Percentiles rank a stretch among this genome's conserved stretches.
These are phyloP conservation scores for Cucurbita moschata DNA, from an alignment of 306 rosid genomes.

Conservation along the genomic window DNA sequence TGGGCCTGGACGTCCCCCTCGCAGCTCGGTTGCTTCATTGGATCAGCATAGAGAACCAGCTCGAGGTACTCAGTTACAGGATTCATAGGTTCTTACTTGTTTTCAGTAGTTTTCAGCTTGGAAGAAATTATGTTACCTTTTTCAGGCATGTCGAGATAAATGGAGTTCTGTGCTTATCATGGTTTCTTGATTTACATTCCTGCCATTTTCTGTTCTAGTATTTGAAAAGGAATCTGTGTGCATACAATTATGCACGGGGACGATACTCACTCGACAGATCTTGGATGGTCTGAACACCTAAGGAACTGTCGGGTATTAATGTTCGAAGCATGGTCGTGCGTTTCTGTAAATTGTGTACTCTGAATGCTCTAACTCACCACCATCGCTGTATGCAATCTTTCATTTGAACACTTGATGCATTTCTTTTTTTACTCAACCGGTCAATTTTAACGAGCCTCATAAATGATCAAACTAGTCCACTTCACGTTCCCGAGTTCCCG, in stretches of 20 bases:
- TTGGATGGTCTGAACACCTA: neutral
- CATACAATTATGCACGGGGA: neutral
- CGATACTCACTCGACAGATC: neutral
- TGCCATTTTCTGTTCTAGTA: neutral
- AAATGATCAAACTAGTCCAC: neutral
- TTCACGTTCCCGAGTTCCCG: neutral
- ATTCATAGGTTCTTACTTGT: neutral
- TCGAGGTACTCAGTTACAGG: slow-evolving; percentile 45
- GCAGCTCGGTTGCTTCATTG: slow-evolving; percentile 10
- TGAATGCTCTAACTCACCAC: neutral
- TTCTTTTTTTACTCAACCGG: neutral
- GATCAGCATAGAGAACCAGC: slow-evolving; percentile 38
- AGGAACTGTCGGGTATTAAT: neutral
- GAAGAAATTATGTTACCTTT: neutral
- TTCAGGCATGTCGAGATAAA: neutral
- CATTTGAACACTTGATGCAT: neutral
- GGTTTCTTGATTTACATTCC: neutral
- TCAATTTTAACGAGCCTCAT: neutral
- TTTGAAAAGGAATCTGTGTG: neutral
- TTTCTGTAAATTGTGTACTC: neutral
- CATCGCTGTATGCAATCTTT: neutral
- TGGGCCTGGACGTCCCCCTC: slow-evolving; percentile 31
- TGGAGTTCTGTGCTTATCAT: neutral
- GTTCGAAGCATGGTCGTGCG: neutral
- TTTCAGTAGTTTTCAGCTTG: slow-evolving; percentile 1